A percentile compares a stretch with the other conserved stretches of the same genome.
Conservation (phyloP, 169 alveolate species). For the Eimeria maxima region DNA sequence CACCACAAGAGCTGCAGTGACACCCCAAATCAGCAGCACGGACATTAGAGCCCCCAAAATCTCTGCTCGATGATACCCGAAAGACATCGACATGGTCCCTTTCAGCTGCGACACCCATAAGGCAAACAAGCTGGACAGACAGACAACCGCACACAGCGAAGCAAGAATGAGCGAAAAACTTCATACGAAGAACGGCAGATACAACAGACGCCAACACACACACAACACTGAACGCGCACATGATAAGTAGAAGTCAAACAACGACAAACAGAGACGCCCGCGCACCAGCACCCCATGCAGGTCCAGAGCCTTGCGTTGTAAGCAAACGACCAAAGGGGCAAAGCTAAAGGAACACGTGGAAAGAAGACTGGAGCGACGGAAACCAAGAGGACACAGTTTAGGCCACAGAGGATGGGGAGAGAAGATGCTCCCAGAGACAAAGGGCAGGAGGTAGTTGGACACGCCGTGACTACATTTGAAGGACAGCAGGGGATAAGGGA, state of each 20-base stretch:
- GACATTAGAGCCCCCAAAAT: conserved; percentile 97
- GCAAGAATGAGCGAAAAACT: background rate
- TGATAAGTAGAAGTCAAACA: background rate
- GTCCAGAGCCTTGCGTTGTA: background rate
- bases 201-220: background rate
- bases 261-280: background rate
- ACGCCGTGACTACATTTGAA: background rate
- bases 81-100: conserved; percentile 94
- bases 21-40: conserved; percentile 96
- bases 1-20: conserved; percentile 94
- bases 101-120: conserved; percentile 92
- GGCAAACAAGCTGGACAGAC: conserved; percentile 91
- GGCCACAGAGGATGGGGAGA: background rate
- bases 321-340: background rate
- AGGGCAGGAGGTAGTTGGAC: background rate
- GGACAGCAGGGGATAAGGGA: background rate
- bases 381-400: background rate
- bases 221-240: background rate
- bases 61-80: conserved; percentile 98
- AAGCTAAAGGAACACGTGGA: background rate
- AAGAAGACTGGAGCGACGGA: background rate
- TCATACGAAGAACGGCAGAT: background rate
- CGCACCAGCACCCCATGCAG: background rate
- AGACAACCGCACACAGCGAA: conserved; percentile 9
- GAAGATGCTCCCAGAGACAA: background rate